Evolutionary conservation across 2,329 filamentous ascomycete species (phyloP), one percentile per base, ranked within the genome.

Genomic region (Claviceps quebecensis): DNA sequence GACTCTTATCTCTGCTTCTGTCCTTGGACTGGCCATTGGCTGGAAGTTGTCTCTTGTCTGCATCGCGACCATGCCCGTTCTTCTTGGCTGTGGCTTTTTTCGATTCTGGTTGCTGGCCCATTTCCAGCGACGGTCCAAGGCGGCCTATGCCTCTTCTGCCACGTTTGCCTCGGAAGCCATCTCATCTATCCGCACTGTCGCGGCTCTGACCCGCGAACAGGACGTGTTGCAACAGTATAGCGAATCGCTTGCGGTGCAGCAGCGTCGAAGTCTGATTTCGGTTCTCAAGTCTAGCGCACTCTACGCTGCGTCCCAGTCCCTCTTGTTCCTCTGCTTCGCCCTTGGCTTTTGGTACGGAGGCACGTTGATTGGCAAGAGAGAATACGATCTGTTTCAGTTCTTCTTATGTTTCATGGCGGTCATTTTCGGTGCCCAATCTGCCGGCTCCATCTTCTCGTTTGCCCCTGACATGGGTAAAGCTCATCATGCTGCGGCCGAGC

Each of bases 261-360:
- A 82, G 48, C 77, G 75, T 50, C 72, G 73, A 46, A 87, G 85
- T 55, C 66, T 95, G 39, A 74, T 76, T 9, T 93, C 87, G 0
- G 78, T 95, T 36, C 65, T 88, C 54, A 84, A 82, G 60, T 88
- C 87, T 0, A 90, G 86, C 11, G 64, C 76, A 1, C 78, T 96
- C 5, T 97, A 95, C 62, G 88, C 90, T 0, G 77, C 82, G 1
- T 87, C 88, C 1, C 90, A 96, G 68, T 89, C 86, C 0, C 71
- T 95, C 53, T 80, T 87, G 54, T 94, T 95, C 69, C 73, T 89
- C 46, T 87, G 84, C 57, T 83, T 93, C 54, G 89, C 89, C 0
- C 78, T 96, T 4, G 88, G 86, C 2, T 96, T 96, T 72, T 96
- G 87, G 87, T 95, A 93, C 60, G 89, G 89, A 54, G 87, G 87